Evolutionary conservation across 176 grass and related monocot genomes (phyloP), one percentile per base, ranked within the genome.

Genomic region (Triticum dicoccoides): DNA sequence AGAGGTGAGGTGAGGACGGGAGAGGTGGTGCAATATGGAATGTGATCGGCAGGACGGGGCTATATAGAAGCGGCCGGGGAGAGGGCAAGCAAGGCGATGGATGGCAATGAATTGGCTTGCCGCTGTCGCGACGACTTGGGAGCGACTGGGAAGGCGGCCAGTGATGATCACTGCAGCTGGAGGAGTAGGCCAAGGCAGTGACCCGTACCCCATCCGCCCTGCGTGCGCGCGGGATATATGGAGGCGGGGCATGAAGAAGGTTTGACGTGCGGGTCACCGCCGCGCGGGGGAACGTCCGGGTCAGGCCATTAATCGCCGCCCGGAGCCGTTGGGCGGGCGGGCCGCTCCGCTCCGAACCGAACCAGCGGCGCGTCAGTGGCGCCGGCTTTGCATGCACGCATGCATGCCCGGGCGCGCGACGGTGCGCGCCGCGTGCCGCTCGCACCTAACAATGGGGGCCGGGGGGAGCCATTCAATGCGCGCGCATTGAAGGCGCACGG

Each of bases 251-350:
- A 39, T 39, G 78, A 37, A 6, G 35, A 73, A 41, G 79, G 71
- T 10, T 78, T 54, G 67, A 32, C 83, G 69, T 82, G 64, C 25
- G 66, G 69, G 63, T 76, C 51, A 54, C 51, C 51, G 7, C 51
- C 51, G 25, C 2, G n/a, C 54, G 52, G 29, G 54, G 24, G 24
- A 84, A 63, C 87, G 84, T 69, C 79, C 65, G 87, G 86, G 82
- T 17, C 83, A 52, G 44, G 69, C 89, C 79, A 95, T 95, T 92
- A 92, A 98, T 88, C 87, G 91, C 95, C 91, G 93, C 51, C 62
- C 62, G 77, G 80, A 64, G 77, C 33, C 88, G 93, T 93, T 95
- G 93, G 90, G 84, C 69, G 17, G 45, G 69, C 39, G 39, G 39
- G 10, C 39, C 9, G 39, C 39, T 38, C 37, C 37, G 37, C 37